phyloP scores from a whole-genome alignment of 116 monocot genomes.

The Trichopus zeylanicus region DNA sequence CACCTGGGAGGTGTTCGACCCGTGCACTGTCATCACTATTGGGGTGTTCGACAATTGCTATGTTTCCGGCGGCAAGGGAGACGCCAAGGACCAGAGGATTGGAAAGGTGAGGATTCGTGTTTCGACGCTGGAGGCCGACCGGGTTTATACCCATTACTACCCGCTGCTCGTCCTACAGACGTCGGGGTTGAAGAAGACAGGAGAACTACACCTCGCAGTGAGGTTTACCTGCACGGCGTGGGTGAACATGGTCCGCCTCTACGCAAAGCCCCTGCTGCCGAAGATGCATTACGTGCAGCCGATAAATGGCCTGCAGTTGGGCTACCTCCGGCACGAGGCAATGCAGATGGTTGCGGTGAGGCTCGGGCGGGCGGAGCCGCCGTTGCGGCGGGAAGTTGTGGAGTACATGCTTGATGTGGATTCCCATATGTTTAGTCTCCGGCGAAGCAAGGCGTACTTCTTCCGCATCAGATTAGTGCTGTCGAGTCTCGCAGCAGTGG shows the following conservation, averaged over 20 bases:
- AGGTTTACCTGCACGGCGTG: constrained; percentile 8
- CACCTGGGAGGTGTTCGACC: constrained; percentile 16
- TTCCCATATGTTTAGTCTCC: constrained; percentile 9
- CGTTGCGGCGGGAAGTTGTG: constrained; percentile 4
- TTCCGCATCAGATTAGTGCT: not conserved
- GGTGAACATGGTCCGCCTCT: constrained; percentile 8
- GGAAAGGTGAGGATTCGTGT: constrained; percentile 9
- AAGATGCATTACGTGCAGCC: constrained; percentile 11
- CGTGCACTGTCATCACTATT: constrained; percentile 9
- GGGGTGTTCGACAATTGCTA: constrained; percentile 8
- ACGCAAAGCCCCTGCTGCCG: constrained; percentile 5
- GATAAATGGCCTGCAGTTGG: constrained; percentile 1
- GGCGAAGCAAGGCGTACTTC: constrained; percentile 11
- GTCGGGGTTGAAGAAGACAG: constrained; percentile 7
- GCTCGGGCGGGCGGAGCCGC: constrained; percentile 8
- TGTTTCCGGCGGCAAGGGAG: not conserved
- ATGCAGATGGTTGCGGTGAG: constrained; percentile 2
- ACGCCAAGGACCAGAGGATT: constrained; percentile 6
- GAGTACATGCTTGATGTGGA: constrained; percentile 13
- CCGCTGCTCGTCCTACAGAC: not conserved
- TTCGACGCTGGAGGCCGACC: constrained; percentile 2
- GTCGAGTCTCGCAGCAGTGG: not conserved
- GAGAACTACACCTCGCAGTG: constrained; percentile 9
- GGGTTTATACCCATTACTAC: constrained; percentile 5
- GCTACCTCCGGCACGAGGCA: constrained; percentile 6